A percentile compares a stretch with the other conserved stretches of the same genome.
Evolutionary conservation across 306 rosid species (phyloP).

Genomic region (Glycyrrhiza uralensis): DNA sequence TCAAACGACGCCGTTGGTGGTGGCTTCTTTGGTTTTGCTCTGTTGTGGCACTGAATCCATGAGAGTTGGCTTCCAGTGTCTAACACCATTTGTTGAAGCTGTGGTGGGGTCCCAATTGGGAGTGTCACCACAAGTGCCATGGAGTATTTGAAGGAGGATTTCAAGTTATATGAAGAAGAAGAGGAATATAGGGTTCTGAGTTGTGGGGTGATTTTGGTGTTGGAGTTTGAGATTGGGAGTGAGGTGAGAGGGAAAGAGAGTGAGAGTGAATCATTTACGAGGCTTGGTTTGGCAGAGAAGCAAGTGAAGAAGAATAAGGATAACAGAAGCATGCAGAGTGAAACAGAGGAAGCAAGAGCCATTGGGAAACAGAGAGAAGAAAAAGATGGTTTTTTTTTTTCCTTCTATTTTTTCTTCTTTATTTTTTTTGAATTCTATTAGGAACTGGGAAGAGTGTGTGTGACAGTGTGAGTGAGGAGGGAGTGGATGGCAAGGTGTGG

Average conservation of each 20-base stretch:
- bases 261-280: constrained; percentile 10
- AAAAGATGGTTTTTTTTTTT: background rate
- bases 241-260: constrained; percentile 52
- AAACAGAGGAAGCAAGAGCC: constrained; percentile 35
- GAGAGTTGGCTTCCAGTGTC: constrained; percentile 99
- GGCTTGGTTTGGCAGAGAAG: constrained; percentile 17
- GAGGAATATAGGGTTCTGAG: constrained; percentile 22
- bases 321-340: constrained; percentile 29
- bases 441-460: background rate
- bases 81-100: constrained; percentile 68
- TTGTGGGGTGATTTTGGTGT: background rate
- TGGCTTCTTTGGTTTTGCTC: constrained; percentile 16
- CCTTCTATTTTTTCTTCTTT: background rate
- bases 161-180: constrained; percentile 34
- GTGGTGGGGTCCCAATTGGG: constrained; percentile 93
- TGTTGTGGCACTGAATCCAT: constrained; percentile 76
- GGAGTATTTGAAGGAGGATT: constrained; percentile 59
- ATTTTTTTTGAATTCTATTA: background rate
- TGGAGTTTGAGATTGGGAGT: background rate
- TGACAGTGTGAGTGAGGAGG: background rate
- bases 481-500: background rate
- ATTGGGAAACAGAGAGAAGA: constrained; percentile 28
- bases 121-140: constrained; percentile 71
- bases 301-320: constrained; percentile 3
- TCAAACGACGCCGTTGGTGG: constrained; percentile 57